A percentile compares a stretch with the other conserved stretches of the same genome.
These are phyloP conservation scores for Dryas octopetala DNA, from an alignment of 306 rosid species.

Conservation along the genomic window DNA sequence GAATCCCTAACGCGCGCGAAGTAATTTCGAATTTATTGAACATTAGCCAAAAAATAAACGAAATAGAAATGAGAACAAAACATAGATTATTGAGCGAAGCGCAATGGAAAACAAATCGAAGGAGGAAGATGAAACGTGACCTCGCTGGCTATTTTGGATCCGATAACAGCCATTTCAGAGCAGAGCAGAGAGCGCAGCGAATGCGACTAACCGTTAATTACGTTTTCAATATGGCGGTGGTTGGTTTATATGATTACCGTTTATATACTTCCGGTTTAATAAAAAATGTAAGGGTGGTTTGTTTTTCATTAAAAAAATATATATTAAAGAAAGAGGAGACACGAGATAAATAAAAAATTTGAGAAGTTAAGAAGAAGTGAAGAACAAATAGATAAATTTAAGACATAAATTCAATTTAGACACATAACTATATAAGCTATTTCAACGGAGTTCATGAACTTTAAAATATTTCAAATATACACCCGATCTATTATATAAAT, in stretches of 20 bases:
- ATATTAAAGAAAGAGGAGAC: too few species aligned
- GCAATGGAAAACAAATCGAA: neutral
- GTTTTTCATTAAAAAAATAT: too few species aligned
- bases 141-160: conserved; percentile 67
- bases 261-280: neutral
- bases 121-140: conserved; percentile 35
- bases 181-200: neutral
- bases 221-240: neutral
- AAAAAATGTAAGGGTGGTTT: neutral
- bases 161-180: conserved; percentile 64
- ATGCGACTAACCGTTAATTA: neutral
- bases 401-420: too few species aligned
- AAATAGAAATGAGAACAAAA: neutral
- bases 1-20: neutral
- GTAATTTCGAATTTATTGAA: too few species aligned
- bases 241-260: neutral
- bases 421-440: too few species aligned
- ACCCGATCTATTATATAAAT: too few species aligned
- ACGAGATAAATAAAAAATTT: too few species aligned
- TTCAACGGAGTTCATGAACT: too few species aligned
- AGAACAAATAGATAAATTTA: too few species aligned
- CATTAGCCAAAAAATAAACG: too few species aligned
- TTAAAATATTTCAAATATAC: too few species aligned
- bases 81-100: conserved; percentile 6
- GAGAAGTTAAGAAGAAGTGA: too few species aligned